Evolutionary conservation across 495 filamentous ascomycete species (phyloP).

Genomic region (Aspergillus incahuasiensis): DNA sequence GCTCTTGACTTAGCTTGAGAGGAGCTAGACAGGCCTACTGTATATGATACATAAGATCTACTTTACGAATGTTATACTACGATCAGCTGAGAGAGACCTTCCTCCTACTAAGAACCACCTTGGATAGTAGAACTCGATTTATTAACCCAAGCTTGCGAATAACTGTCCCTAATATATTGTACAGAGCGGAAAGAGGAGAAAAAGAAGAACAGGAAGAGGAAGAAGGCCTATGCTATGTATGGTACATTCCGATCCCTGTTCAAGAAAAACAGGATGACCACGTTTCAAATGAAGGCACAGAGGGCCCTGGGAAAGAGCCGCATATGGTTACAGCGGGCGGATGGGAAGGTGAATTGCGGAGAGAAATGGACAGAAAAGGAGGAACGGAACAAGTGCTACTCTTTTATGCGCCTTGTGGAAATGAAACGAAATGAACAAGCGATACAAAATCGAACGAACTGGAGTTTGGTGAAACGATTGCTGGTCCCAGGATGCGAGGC

Average conservation of each 20-base stretch:
- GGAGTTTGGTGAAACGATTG: neutral
- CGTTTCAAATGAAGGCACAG: neutral
- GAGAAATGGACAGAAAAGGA: neutral
- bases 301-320: neutral
- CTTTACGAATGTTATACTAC: no score
- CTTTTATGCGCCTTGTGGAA: neutral
- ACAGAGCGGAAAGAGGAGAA: neutral
- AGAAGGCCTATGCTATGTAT: constrained; percentile 8
- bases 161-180: neutral
- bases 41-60: no score
- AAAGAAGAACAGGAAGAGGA: no score
- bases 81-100: no score
- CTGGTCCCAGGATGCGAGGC: constrained; percentile 8
- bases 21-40: no score
- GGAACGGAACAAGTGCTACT: neutral
- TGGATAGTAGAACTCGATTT: neutral
- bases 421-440: neutral
- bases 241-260: neutral
- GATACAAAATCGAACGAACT: neutral
- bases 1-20: no score
- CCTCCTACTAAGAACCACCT: no score
- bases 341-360: no score
- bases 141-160: neutral
- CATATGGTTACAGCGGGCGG: neutral
- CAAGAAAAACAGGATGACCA: neutral